Evolutionary conservation across 1,284 basidiomycete genomes (phyloP), one percentile per base, ranked within the genome.

Genomic region (Laetiporus sulphureus): DNA sequence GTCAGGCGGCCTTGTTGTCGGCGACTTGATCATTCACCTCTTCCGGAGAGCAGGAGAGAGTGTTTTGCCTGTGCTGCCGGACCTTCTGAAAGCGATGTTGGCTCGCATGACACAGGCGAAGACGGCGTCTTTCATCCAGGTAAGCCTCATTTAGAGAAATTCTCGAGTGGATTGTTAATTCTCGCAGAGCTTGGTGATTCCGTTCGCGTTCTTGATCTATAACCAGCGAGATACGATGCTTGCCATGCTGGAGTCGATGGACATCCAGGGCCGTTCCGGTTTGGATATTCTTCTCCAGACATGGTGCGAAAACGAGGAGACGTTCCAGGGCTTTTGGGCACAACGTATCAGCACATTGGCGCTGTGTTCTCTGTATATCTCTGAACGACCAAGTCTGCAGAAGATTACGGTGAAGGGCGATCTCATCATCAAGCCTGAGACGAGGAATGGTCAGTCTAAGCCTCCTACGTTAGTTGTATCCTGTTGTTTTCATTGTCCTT

Each of bases 231-330:
- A 89, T 51, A 79, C 78, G 1, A 82, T 91, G 2, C 68, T 96
- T 16, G 66, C 74, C 13, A 71, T 94, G 20, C 72, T 96, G 24
- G 84, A 90, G 51, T 67, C 73, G 4, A 81, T 79, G 48, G 64
- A 62, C 5, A 59, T 79, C 22, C 64, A 80, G 41, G 75, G 73
- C 11, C 71, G 75, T 13, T 73, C 72, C 7, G 80, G 79, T 0
- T 73, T 98, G 12, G 81, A 91, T 49, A 75, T 96, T 32, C 71
- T 99, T 18, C 73, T 95, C 30, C 75, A 83, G 43, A 83, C 85
- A 1, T 98, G 95, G 95, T 90, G 86, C 56, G 94, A 98, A 58
- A 92, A 91, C 54, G 84, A 86, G 20, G 89, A 91, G 61, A 91
- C 88, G 5, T 88, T 98, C 71, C 89, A 92, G 57, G 94, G 95